Percentiles rank a stretch among this genome's conserved stretches.
phyloP scores from a whole-genome alignment of 345 rosid species.

The Euphorbia pulcherrima region DNA sequence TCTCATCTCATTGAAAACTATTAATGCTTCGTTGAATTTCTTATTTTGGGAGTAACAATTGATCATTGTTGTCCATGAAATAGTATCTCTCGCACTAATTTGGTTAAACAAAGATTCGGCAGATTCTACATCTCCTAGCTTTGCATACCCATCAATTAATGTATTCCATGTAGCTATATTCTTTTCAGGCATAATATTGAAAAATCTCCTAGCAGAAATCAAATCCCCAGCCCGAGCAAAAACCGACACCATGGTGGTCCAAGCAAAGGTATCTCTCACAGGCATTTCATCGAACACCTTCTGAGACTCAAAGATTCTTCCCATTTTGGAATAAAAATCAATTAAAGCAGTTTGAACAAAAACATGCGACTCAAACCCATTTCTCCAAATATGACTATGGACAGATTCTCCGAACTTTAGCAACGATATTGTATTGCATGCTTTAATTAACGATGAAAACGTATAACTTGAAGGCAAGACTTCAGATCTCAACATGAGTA shows the following conservation, averaged over 20 bases:
- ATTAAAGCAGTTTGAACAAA: slow-evolving; percentile 67
- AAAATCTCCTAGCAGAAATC: slow-evolving; percentile 42
- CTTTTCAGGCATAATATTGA: slow-evolving; percentile 54
- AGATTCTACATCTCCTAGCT: slow-evolving; percentile 36
- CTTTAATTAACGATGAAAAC: slow-evolving; percentile 61
- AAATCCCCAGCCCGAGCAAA: slow-evolving; percentile 37
- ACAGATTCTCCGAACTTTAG: slow-evolving; percentile 42
- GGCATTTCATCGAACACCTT: slow-evolving; percentile 75
- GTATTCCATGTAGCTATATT: slow-evolving; percentile 60
- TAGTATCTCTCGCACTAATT: slow-evolving; percentile 54
- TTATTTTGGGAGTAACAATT: slow-evolving; percentile 58
- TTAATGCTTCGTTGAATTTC: slow-evolving; percentile 54
- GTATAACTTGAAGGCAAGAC: slow-evolving; percentile 64
- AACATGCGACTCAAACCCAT: slow-evolving; percentile 53
- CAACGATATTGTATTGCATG: slow-evolving; percentile 34
- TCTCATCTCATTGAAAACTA: slow-evolving; percentile 52
- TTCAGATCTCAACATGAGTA: slow-evolving; percentile 43
- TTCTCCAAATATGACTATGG: slow-evolving; percentile 57
- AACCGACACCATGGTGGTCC: slow-evolving; percentile 56
- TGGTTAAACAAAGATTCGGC: slow-evolving; percentile 54
- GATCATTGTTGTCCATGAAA: slow-evolving; percentile 86
- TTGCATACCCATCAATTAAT: slow-evolving; percentile 68
- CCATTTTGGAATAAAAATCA: slow-evolving; percentile 47
- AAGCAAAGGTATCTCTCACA: slow-evolving; percentile 51
- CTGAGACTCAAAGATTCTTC: slow-evolving; percentile 36